phyloP scores from a whole-genome alignment of 1,284 basidiomycete species.

The Cystobasidium sp. region DNA sequence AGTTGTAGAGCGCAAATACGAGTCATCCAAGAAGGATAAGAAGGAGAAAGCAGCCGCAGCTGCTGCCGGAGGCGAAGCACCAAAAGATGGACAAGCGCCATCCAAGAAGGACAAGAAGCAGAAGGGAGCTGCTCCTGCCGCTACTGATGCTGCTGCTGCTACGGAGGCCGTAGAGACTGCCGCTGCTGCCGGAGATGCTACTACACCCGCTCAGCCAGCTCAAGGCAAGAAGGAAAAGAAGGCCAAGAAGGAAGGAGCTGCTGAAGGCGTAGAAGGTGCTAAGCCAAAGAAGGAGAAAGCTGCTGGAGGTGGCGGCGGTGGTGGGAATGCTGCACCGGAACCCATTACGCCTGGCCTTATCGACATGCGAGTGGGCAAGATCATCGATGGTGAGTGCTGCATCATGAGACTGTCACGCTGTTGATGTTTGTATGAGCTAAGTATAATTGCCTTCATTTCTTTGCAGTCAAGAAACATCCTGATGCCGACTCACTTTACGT shows the following conservation, averaged over 20 bases:
- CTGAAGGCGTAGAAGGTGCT: slow-evolving; percentile 52
- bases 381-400: slow-evolving; percentile 73
- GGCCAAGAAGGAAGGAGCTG: slow-evolving; percentile 56
- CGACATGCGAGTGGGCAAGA: slow-evolving; percentile 79
- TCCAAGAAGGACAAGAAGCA: slow-evolving; percentile 55
- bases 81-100: slow-evolving; percentile 59
- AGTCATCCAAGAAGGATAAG: slow-evolving; percentile 48
- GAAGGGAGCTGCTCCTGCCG: slow-evolving; percentile 24
- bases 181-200: slow-evolving; percentile 25
- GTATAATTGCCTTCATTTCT: not conserved
- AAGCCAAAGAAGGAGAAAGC: slow-evolving; percentile 58
- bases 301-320: slow-evolving; percentile 53
- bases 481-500: slow-evolving; percentile 81
- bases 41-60: slow-evolving; percentile 48
- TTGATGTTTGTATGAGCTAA: not conserved
- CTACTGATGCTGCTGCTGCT: slow-evolving; percentile 21
- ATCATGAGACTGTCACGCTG: not conserved
- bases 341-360: slow-evolving; percentile 64
- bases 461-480: slow-evolving; percentile 83
- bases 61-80: slow-evolving; percentile 48
- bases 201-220: slow-evolving; percentile 22
- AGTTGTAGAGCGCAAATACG: slow-evolving; percentile 56
- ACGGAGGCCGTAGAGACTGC: slow-evolving; percentile 12
- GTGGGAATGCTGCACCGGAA: slow-evolving; percentile 53
- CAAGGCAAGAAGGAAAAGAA: slow-evolving; percentile 56